A percentile compares a stretch with the other conserved stretches of the same genome.
phyloP scores from a whole-genome alignment of 1,139 yeast species.

The Sugiyamaella japonica region DNA sequence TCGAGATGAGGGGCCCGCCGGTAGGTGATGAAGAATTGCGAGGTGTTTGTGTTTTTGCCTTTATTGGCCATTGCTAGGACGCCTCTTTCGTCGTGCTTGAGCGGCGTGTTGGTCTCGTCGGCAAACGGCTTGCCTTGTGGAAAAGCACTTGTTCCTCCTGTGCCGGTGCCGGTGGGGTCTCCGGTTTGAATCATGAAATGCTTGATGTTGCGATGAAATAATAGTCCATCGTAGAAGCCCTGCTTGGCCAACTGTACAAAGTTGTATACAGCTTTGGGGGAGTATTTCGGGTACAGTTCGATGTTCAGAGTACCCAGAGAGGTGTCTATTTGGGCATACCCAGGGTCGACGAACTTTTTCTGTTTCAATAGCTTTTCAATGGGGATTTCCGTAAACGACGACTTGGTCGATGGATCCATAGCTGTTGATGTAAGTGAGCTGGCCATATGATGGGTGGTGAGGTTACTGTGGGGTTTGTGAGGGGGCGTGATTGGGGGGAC shows the following conservation, averaged over 20 bases:
- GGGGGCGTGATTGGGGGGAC: too few species aligned
- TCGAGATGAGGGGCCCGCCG: conserved; percentile 69
- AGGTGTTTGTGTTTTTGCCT: conserved; percentile 61
- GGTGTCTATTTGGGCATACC: conserved; percentile 44
- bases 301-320: conserved; percentile 45
- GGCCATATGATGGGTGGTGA: conserved; percentile 40
- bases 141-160: conserved; percentile 43
- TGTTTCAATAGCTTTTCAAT: conserved; percentile 37
- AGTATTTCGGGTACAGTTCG: conserved; percentile 42
- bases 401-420: conserved; percentile 33
- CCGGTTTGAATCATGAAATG: conserved; percentile 56
- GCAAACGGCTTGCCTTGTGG: conserved; percentile 43
- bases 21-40: conserved; percentile 81
- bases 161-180: conserved; percentile 51
- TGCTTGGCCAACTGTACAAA: conserved; percentile 44
- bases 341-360: conserved; percentile 35
- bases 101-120: conserved; percentile 63
- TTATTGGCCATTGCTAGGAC: conserved; percentile 77
- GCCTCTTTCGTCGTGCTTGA: conserved; percentile 79
- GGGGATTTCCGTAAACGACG: conserved; percentile 28
- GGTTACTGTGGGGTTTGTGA: conserved; percentile 21
- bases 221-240: conserved; percentile 46
- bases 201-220: conserved; percentile 50
- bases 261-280: conserved; percentile 50
- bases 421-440: conserved; percentile 42